A percentile compares a stretch with the other conserved stretches of the same genome.
Evolutionary conservation across 345 rosid species (phyloP).

Genomic region (Linum usitatissimum): DNA sequence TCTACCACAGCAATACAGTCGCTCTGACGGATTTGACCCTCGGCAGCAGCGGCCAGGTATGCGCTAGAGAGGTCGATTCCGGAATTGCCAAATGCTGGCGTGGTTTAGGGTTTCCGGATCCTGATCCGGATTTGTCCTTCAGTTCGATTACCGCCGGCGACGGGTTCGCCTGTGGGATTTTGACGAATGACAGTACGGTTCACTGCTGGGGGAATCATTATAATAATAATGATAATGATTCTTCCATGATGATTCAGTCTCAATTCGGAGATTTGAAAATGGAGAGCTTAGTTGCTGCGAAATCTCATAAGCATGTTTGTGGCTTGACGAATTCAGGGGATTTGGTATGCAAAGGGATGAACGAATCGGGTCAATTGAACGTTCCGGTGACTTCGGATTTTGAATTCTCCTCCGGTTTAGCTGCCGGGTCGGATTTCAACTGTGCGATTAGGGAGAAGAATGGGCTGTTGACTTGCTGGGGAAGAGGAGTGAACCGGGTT

Average conservation of each 20-base stretch:
- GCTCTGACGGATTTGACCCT: conserved; percentile 34
- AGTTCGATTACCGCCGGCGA: conserved; percentile 37
- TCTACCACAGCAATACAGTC: conserved; percentile 21
- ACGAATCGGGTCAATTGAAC: conserved; percentile 25
- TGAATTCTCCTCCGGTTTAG: conserved; percentile 32
- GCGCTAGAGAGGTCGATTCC: conserved; percentile 36
- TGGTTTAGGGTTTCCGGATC: conserved; percentile 33
- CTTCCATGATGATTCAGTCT: conserved; percentile 20
- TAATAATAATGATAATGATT: too few relatives aligned
- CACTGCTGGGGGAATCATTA: conserved; percentile 38
- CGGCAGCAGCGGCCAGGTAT: conserved; percentile 38
- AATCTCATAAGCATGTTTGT: conserved; percentile 34
- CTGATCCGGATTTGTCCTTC: conserved; percentile 22
- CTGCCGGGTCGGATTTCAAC: conserved; percentile 32
- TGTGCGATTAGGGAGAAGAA: conserved; percentile 33
- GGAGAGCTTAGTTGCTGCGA: conserved; percentile 36
- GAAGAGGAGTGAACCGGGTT: conserved; percentile 16
- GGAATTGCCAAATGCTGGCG: conserved; percentile 46
- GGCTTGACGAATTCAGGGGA: conserved; percentile 27
- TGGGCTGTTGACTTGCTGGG: conserved; percentile 48
- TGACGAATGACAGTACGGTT: conserved; percentile 26
- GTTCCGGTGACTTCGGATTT: conserved; percentile 33
- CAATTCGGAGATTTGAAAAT: conserved; percentile 32
- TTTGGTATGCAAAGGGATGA: conserved; percentile 39
- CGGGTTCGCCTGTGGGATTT: conserved; percentile 45